Percentiles rank a stretch among this genome's conserved stretches.
Conservation (phyloP, 805 yeast species). For the Monosporozyma unispora region DNA sequence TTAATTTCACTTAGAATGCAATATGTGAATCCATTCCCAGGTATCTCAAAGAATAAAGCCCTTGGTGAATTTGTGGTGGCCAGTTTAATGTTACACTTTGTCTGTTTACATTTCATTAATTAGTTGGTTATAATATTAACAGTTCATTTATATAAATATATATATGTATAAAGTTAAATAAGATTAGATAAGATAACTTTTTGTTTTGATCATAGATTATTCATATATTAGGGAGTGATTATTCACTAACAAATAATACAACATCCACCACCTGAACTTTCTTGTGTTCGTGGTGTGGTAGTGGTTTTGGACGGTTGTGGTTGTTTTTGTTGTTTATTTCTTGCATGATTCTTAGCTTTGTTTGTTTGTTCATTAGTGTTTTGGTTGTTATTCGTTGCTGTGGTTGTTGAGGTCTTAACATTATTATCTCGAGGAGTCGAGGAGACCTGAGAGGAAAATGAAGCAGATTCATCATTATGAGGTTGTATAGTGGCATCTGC, state of each 20-base stretch:
- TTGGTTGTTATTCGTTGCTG: too few species aligned
- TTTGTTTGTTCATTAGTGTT: not conserved
- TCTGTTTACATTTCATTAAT: conserved; percentile 84
- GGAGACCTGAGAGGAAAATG: not conserved
- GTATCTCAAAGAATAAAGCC: conserved; percentile 50
- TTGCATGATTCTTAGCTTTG: not conserved
- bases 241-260: not conserved
- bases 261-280: not conserved
- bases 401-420: too few species aligned
- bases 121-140: conserved; percentile 24
- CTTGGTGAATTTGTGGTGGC: conserved; percentile 86
- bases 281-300: not conserved
- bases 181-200: too few species aligned
- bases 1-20: conserved; percentile 78
- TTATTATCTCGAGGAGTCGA: not conserved
- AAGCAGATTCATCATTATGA: not conserved
- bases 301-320: not conserved
- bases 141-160: not conserved
- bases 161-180: not conserved
- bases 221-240: not conserved
- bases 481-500: too few species aligned
- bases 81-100: conserved; percentile 79
- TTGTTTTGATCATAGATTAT: not conserved
- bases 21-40: conserved; percentile 37
- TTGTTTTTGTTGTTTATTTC: not conserved